phyloP scores from a whole-genome alignment of 495 filamentous ascomycete genomes.

The Clohesyomyces aquaticus region DNA sequence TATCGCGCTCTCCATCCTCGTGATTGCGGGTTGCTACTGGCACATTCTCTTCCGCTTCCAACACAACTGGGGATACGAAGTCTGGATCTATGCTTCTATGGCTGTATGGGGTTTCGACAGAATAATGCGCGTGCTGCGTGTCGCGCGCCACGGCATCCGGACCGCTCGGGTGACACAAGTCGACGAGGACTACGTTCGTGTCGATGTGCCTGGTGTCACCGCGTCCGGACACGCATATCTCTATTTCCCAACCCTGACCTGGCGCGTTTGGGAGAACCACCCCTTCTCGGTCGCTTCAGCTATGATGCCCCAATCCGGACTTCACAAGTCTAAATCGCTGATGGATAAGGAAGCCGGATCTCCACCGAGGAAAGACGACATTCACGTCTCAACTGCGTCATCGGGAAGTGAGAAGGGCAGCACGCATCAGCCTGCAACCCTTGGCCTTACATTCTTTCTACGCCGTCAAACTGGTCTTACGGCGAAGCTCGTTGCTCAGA shows the following conservation, averaged over 20 bases:
- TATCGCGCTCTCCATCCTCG: slow-evolving; percentile 48
- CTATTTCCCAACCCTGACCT: slow-evolving; percentile 51
- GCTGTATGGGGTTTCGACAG: slow-evolving; percentile 15
- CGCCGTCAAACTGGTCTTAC: slow-evolving; percentile 5
- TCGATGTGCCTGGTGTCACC: slow-evolving; percentile 45
- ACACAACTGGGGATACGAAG: slow-evolving; percentile 48
- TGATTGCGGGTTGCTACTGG: slow-evolving; percentile 51
- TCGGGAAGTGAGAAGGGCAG: not conserved
- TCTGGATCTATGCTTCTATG: slow-evolving; percentile 50
- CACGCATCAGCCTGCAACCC: not conserved
- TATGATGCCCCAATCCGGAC: not conserved
- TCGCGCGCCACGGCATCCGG: slow-evolving; percentile 42
- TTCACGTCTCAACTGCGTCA: not conserved
- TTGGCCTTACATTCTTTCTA: slow-evolving; percentile 11
- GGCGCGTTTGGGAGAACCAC: slow-evolving; percentile 56
- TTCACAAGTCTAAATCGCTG: not conserved
- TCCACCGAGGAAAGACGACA: not conserved
- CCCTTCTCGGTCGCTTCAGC: slow-evolving; percentile 50
- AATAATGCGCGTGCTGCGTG: slow-evolving; percentile 15
- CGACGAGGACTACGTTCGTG: slow-evolving; percentile 40
- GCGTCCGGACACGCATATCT: slow-evolving; percentile 46
- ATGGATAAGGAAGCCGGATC: not conserved
- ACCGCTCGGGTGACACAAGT: slow-evolving; percentile 46
- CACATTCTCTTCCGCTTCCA: slow-evolving; percentile 44
- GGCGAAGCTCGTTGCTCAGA: slow-evolving; percentile 15